Base-by-base conservation (phyloP, 2,329 filamentous ascomycete genomes). In the Clonostachys rosea region DNA sequence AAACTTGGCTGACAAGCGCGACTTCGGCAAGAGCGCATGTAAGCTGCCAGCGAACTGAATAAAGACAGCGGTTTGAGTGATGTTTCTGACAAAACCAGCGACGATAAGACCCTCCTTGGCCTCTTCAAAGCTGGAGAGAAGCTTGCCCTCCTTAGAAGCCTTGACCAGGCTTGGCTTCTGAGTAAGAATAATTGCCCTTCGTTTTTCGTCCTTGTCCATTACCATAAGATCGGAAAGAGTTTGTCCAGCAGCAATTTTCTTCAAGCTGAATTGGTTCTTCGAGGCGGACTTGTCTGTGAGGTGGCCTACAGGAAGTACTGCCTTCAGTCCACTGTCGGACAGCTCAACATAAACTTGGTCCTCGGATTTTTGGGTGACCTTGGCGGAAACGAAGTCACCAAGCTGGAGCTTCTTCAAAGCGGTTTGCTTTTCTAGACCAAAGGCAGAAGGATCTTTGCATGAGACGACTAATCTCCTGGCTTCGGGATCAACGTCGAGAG, bases 401-500 rank as follows among this genome's bases (percentile, higher is more conserved):
- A 89, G 71, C 50, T 83, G 77, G 18, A 97, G 73, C 39, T 81
- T 80, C 59, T 87, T 84, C 56, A 95, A 82, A 2, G 87, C 87
- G 49, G 82, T 80, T 59, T 94, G 89, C 59, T 88, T 87, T 37
- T 89, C 84, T 17, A 82, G 58, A 10, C 87, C 87, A 57, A 94
- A 89, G 0, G 82, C 81, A 24, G 84, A 81, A 9, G 89, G 88
- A 55, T 96, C 91, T 67, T 95, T 96, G 76, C 94, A 99, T 17
- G 92, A 95, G 5, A 99, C 88, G 36, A 89, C 81, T 54, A 99
- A 79, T 54, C 87, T 85, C 50, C 78, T 76, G 37, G 79, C 74
- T 48, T 86, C 82, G 2, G 83, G 72, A 56, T 95, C 84, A 44
- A 96, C 83, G 44, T 86, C 87, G 34, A 96, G 67, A n/a, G 95